phyloP scores from a whole-genome alignment of 2,329 filamentous ascomycete species.

The Atkinsonella texensis region DNA sequence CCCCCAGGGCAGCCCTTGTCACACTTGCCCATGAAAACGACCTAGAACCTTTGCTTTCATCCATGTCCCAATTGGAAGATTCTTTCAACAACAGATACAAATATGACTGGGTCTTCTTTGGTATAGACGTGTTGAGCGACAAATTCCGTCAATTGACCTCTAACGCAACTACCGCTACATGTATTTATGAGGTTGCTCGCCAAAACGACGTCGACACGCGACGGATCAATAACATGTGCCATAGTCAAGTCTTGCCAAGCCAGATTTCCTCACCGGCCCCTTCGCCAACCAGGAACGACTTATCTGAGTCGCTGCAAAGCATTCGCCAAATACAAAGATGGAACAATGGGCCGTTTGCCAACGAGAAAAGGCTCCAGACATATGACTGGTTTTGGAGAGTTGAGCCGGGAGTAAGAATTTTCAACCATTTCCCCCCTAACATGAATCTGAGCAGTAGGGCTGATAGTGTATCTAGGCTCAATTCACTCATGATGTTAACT shows the following conservation, averaged over 20 bases:
- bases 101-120: slow-evolving; percentile 86
- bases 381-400: slow-evolving; percentile 51
- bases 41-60: slow-evolving; percentile 18
- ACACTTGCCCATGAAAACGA: slow-evolving; percentile 20
- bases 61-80: slow-evolving; percentile 42
- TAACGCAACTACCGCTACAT: slow-evolving; percentile 58
- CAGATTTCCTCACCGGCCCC: slow-evolving; percentile 1
- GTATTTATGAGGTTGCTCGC: slow-evolving; percentile 61
- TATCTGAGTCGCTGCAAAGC: slow-evolving; percentile 53
- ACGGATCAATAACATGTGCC: neutral
- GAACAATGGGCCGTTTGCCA: slow-evolving; percentile 75
- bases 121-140: slow-evolving; percentile 64
- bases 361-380: slow-evolving; percentile 55
- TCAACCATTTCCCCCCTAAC: neutral
- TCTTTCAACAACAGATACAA: slow-evolving; percentile 69
- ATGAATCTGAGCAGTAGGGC: neutral
- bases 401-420: slow-evolving; percentile 41
- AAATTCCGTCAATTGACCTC: slow-evolving; percentile 60
- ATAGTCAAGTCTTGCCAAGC: neutral
- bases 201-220: slow-evolving; percentile 56
- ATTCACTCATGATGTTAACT: slow-evolving; percentile 53
- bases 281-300: slow-evolving; percentile 1
- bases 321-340: slow-evolving; percentile 68
- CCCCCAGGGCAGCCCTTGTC: slow-evolving; percentile 20
- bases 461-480: slow-evolving; percentile 27